Conservation (phyloP, 108 stramenopile species). For the Mayamaea pseudoterrestris region DNA sequence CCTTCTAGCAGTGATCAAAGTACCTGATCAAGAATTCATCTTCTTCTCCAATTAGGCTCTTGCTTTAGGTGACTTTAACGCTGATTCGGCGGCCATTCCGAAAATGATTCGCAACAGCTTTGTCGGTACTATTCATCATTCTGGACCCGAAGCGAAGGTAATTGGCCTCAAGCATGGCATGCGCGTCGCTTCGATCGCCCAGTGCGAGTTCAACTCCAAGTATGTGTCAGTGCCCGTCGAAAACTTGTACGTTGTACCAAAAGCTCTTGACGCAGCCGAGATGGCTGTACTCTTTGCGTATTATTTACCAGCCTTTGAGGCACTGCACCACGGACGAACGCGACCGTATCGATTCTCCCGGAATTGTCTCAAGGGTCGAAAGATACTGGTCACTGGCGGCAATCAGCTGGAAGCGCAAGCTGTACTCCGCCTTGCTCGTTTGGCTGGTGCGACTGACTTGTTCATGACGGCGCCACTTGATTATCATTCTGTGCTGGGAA, state of each 20-base stretch:
- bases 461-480: constrained; percentile 6
- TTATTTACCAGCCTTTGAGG: constrained; percentile 23
- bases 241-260: constrained; percentile 14
- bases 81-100: too few relatives aligned
- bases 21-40: too few relatives aligned
- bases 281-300: constrained; percentile 15
- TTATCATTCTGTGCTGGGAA: background rate
- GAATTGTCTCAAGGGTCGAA: constrained; percentile 8
- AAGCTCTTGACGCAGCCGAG: constrained; percentile 19
- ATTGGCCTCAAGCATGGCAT: background rate
- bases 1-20: too few relatives aligned
- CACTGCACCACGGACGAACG: constrained; percentile 21
- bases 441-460: constrained; percentile 14
- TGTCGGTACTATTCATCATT: background rate
- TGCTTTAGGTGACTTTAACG: too few relatives aligned
- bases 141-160: background rate
- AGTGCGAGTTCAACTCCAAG: constrained; percentile 6
- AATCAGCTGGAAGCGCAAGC: constrained; percentile 13
- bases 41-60: too few relatives aligned
- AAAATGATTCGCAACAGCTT: constrained; percentile 3
- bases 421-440: constrained; percentile 13
- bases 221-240: constrained; percentile 10
- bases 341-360: constrained; percentile 11
- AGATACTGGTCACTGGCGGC: constrained; percentile 21
- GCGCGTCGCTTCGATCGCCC: constrained; percentile 4